Percentiles rank a stretch among this genome's conserved stretches.
phyloP scores from a whole-genome alignment of 345 rosid species.

The Pugionium cornutum region DNA sequence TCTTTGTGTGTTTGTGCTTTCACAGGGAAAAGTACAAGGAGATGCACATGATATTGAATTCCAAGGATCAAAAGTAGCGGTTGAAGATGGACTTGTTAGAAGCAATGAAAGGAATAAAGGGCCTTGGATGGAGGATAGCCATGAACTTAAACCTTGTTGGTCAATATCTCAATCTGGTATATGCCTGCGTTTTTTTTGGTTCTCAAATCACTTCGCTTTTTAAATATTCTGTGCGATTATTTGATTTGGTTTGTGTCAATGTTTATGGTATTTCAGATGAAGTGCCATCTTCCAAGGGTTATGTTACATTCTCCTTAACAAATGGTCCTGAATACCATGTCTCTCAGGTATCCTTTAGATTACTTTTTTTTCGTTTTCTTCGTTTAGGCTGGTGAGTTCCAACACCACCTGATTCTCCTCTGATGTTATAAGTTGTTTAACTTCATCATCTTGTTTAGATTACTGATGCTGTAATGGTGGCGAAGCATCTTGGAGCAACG shows the following conservation, averaged over 20 bases:
- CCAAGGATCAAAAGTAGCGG: slow-evolving; percentile 52
- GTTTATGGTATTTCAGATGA: slow-evolving; percentile 32
- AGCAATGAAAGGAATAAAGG: slow-evolving; percentile 48
- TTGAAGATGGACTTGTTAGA: slow-evolving; percentile 51
- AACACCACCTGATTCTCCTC: too few relatives aligned
- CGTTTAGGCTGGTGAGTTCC: too few relatives aligned
- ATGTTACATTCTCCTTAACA: too few relatives aligned
- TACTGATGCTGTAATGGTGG: neutral
- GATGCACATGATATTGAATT: slow-evolving; percentile 60
- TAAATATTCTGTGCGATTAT: neutral
- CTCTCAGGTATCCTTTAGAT: too few relatives aligned
- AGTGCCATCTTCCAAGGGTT: too few relatives aligned
- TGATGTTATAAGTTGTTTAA: neutral
- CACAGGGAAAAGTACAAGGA: too few relatives aligned
- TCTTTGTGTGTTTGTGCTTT: too few relatives aligned
- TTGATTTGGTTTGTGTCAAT: slow-evolving; percentile 11
- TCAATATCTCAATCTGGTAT: slow-evolving; percentile 52
- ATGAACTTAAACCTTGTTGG: slow-evolving; percentile 78
- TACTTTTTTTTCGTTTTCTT: too few relatives aligned
- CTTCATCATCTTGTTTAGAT: slow-evolving; percentile 40
- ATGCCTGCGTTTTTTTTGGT: neutral
- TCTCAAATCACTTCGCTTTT: neutral
- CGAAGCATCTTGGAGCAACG: slow-evolving; percentile 31
- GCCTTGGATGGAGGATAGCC: slow-evolving; percentile 73
- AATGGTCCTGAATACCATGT: too few relatives aligned